Evolutionary conservation across 2,329 filamentous ascomycete genomes (phyloP).

Genomic region (Chaetothyriales sp.): DNA sequence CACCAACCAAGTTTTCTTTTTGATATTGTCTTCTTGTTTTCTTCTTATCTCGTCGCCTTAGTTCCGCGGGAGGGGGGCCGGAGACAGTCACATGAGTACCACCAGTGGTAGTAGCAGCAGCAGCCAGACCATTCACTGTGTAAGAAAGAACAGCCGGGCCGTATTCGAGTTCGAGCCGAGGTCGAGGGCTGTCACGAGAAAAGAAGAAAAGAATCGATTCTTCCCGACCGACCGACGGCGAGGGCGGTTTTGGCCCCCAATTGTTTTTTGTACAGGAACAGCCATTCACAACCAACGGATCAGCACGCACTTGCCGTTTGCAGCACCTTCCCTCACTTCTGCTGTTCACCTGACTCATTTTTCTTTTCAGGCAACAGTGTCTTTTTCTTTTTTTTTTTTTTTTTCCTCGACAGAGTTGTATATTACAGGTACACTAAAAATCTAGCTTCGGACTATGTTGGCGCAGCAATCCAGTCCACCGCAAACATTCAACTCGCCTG

Average conservation of each 20-base stretch:
- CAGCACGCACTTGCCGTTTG: too few species aligned
- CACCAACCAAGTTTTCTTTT: too few species aligned
- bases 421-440: not conserved
- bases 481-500: conserved; percentile 2
- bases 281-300: too few species aligned
- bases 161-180: not conserved
- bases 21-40: too few species aligned
- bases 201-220: not conserved
- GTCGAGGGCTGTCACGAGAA: not conserved
- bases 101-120: too few species aligned
- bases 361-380: not conserved
- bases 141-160: not conserved
- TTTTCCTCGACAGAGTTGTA: not conserved
- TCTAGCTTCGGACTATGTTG: not conserved
- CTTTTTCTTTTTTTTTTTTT: not conserved
- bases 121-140: not conserved
- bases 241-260: too few species aligned
- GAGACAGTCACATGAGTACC: too few species aligned
- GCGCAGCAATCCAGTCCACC: conserved; percentile 4
- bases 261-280: too few species aligned
- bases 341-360: too few species aligned
- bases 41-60: too few species aligned
- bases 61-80: too few species aligned
- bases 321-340: too few species aligned
- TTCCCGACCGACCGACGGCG: not conserved